Conservation (phyloP, 106 monocot genomes). For the Dendrobium nobile region DNA sequence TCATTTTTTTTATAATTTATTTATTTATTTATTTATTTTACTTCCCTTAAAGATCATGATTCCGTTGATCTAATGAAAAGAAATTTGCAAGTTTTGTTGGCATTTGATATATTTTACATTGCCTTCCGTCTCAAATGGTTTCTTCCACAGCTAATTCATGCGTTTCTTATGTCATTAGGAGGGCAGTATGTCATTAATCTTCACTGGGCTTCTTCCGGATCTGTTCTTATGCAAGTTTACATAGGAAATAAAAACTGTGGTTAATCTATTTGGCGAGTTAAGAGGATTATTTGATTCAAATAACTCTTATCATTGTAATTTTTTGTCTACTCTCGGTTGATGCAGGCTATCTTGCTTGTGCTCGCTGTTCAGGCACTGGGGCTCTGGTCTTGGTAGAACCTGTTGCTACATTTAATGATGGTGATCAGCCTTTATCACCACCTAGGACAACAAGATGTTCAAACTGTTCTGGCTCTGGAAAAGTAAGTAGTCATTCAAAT, state of each 20-base stretch:
- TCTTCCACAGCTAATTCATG: neutral
- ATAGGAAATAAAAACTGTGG: neutral
- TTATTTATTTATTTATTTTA: neutral
- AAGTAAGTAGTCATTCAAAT: constrained; percentile 37
- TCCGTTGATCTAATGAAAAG: neutral
- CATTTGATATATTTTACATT: neutral
- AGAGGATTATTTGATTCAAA: neutral
- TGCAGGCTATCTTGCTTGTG: constrained; percentile 96
- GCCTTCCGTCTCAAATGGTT: neutral
- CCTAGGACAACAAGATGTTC: constrained; percentile 79
- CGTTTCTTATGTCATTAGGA: neutral
- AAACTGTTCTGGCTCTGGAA: constrained; percentile 93
- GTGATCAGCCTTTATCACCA: constrained; percentile 52
- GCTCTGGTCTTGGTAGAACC: constrained; percentile 64
- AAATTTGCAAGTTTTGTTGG: neutral
- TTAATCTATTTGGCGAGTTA: neutral
- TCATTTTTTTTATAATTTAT: neutral
- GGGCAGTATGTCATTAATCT: neutral
- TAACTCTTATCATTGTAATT: neutral
- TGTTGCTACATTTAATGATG: constrained; percentile 48
- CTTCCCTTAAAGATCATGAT: neutral
- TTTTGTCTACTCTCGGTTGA: constrained; percentile 10
- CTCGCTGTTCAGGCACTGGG: constrained; percentile 89
- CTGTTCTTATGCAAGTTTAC: neutral
- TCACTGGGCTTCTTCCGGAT: neutral